phyloP scores from a whole-genome alignment of 2,329 filamentous ascomycete species.

The Huntiella decipiens region DNA sequence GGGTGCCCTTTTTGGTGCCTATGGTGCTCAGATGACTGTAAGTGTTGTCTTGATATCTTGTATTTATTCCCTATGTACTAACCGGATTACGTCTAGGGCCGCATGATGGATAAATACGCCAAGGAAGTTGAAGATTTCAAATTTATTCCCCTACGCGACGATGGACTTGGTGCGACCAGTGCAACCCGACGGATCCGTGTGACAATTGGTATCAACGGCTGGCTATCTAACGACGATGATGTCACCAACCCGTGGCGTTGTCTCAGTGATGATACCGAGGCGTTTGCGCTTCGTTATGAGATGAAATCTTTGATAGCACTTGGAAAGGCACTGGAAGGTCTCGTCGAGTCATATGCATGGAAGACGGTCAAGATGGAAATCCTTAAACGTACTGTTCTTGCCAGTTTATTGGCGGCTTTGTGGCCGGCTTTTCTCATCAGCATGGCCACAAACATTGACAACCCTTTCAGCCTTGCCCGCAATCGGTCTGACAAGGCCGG shows the following conservation, averaged over 20 bases:
- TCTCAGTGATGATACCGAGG: slow-evolving; percentile 51
- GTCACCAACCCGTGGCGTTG: slow-evolving; percentile 64
- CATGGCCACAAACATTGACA: slow-evolving; percentile 52
- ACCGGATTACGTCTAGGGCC: slow-evolving; percentile 27
- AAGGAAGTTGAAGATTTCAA: slow-evolving; percentile 65
- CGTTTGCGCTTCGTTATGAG: slow-evolving; percentile 73
- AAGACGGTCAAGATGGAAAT: slow-evolving; percentile 54
- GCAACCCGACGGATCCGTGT: slow-evolving; percentile 41
- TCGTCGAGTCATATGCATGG: slow-evolving; percentile 63
- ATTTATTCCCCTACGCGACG: slow-evolving; percentile 51
- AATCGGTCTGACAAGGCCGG: slow-evolving; percentile 66
- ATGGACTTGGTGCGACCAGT: not conserved
- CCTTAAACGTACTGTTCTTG: slow-evolving; percentile 51
- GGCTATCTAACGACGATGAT: slow-evolving; percentile 58
- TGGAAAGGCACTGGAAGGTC: slow-evolving; percentile 49
- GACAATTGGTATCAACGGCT: slow-evolving; percentile 73
- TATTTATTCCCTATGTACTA: not conserved
- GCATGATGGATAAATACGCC: slow-evolving; percentile 77
- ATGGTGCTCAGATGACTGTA: slow-evolving; percentile 55
- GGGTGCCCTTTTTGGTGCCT: slow-evolving; percentile 74
- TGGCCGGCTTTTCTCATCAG: slow-evolving; percentile 52
- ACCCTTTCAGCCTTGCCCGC: slow-evolving; percentile 62
- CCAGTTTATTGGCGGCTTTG: slow-evolving; percentile 46
- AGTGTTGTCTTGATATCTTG: slow-evolving; percentile 10
- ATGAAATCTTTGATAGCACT: slow-evolving; percentile 58